phyloP scores from a whole-genome alignment of 2,329 filamentous ascomycete species.

The Rhynchosporium agropyri region DNA sequence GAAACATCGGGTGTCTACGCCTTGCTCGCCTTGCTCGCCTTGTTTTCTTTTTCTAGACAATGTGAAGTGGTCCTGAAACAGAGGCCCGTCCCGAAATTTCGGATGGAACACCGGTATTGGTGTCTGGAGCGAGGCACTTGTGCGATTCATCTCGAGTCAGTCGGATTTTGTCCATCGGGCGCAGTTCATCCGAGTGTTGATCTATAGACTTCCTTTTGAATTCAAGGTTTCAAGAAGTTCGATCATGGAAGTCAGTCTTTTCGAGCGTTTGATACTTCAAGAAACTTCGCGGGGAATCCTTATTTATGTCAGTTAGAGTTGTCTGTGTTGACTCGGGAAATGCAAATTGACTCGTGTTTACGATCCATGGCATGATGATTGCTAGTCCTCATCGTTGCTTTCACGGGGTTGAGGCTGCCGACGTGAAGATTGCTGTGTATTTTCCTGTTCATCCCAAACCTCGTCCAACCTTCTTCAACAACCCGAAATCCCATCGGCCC shows the following conservation, averaged over 20 bases:
- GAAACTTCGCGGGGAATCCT: not conserved
- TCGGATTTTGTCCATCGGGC: not conserved
- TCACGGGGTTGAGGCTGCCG: not conserved
- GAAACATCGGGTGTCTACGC: constrained; percentile 6
- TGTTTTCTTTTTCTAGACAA: not conserved
- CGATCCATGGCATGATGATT: not conserved
- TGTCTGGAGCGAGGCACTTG: constrained; percentile 8
- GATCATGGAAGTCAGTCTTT: not conserved
- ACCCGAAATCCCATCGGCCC: not conserved
- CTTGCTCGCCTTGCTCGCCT: not conserved
- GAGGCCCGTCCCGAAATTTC: constrained; percentile 14
- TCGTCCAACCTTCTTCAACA: not conserved
- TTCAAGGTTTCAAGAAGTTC: constrained; percentile 14
- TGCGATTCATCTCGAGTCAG: not conserved
- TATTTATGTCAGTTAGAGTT: not conserved
- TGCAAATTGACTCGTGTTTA: not conserved
- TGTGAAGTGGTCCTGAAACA: constrained; percentile 13
- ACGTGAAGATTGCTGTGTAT: not conserved
- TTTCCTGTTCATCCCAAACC: constrained; percentile 10
- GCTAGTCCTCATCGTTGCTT: not conserved
- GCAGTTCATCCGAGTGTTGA: constrained; percentile 5
- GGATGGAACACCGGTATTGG: constrained; percentile 4
- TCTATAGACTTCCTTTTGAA: not conserved
- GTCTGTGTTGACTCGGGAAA: constrained; percentile 1
- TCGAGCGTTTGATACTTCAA: not conserved